Evolutionary conservation across 345 rosid genomes (phyloP).

Genomic region (Salix dunnii): DNA sequence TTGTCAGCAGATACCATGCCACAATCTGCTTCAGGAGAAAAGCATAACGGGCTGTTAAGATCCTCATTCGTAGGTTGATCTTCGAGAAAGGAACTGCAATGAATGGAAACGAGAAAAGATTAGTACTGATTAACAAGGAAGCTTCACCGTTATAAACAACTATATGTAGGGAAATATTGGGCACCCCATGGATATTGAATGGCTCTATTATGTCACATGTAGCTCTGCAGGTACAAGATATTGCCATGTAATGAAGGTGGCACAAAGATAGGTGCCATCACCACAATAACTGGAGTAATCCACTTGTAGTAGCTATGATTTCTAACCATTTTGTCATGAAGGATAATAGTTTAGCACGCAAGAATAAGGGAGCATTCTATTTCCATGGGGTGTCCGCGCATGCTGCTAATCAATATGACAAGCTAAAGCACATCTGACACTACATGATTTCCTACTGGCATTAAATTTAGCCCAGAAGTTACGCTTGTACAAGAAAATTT

Average conservation of each 20-base stretch:
- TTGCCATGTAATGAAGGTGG: background rate
- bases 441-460: conserved; percentile 24
- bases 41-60: conserved; percentile 23
- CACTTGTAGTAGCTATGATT: conserved; percentile 1
- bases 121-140: conserved; percentile 1
- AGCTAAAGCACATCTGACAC: conserved; percentile 24
- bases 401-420: conserved; percentile 20
- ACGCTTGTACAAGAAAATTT: conserved; percentile 65
- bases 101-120: conserved; percentile 11
- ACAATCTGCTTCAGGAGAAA: conserved; percentile 27
- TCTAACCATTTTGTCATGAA: conserved; percentile 2
- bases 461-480: conserved; percentile 40
- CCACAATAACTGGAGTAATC: conserved; percentile 9
- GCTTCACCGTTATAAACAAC: background rate
- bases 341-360: conserved; percentile 4
- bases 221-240: background rate
- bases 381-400: conserved; percentile 35
- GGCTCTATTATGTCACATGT: conserved; percentile 7
- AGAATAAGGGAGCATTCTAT: conserved; percentile 27
- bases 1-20: conserved; percentile 14
- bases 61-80: conserved; percentile 34
- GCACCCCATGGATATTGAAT: conserved; percentile 32
- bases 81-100: conserved; percentile 43
- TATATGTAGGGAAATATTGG: background rate
- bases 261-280: conserved; percentile 16